These are phyloP conservation scores for Chlorella vulgaris DNA, from an alignment of 139 green algal species.

Conservation along the genomic window DNA sequence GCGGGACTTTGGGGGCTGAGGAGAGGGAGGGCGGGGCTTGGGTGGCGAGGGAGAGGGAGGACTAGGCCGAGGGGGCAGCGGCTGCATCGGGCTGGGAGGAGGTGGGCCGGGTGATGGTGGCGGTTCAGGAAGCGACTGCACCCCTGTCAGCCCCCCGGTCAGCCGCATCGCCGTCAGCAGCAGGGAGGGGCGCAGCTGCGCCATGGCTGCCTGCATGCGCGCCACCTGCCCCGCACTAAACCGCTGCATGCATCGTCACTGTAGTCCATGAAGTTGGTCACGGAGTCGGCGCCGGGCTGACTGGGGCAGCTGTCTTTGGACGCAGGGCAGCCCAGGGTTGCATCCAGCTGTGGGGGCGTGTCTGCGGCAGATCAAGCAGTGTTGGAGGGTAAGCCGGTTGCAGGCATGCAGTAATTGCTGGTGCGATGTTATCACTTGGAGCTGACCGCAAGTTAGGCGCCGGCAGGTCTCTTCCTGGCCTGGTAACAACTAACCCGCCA, in stretches of 20 bases:
- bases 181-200: constrained; percentile 9
- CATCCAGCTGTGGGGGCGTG: neutral
- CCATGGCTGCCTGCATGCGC: constrained; percentile 7
- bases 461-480: neutral
- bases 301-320: neutral
- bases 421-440: neutral
- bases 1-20: neutral
- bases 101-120: neutral
- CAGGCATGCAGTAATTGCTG: neutral
- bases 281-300: neutral
- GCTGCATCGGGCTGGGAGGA: neutral
- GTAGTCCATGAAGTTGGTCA: constrained; percentile 11
- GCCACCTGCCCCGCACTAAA: neutral
- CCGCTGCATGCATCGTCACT: neutral
- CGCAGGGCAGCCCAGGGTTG: neutral
- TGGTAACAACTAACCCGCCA: neutral
- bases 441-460: neutral
- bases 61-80: neutral
- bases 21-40: neutral
- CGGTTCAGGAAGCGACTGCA: neutral
- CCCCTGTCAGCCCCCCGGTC: neutral
- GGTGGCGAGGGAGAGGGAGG: neutral
- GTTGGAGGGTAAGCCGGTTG: neutral
- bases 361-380: neutral
- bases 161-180: neutral